These are phyloP conservation scores for Eleusine coracana DNA, from an alignment of 176 grass and related monocot genomes.

Conservation along the genomic window DNA sequence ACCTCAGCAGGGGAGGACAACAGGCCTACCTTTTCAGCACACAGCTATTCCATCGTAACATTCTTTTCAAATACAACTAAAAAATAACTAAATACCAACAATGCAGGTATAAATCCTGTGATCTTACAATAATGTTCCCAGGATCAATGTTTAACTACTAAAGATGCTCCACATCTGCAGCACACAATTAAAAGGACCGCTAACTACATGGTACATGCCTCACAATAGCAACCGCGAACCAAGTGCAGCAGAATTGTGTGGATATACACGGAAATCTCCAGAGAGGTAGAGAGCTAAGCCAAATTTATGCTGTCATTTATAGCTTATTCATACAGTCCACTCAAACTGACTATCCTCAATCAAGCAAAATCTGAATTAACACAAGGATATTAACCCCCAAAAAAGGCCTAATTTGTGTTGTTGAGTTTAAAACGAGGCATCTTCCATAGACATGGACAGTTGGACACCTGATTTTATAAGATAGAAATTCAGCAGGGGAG, in stretches of 20 bases:
- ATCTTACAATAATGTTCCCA: background rate
- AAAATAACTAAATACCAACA: background rate
- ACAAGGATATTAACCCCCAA: background rate
- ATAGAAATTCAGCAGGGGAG: background rate
- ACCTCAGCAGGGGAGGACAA: background rate
- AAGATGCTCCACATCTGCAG: background rate
- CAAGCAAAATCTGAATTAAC: background rate
- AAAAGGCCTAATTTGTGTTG: background rate
- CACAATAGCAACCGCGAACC: background rate
- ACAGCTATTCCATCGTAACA: background rate
- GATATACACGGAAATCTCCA: background rate
- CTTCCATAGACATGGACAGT: background rate
- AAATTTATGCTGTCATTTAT: background rate
- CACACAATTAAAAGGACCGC: background rate
- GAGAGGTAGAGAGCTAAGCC: background rate
- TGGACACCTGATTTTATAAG: background rate
- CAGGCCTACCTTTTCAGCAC: background rate
- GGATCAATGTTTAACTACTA: background rate
- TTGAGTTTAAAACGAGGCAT: background rate
- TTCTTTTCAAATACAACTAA: background rate
- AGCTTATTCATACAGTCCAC: background rate
- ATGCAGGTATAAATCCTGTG: background rate
- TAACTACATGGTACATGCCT: background rate
- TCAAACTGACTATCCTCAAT: background rate
- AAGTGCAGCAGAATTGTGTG: background rate